Conservation (phyloP, 768 basidiomycete species). For the Suillus subaureus region DNA sequence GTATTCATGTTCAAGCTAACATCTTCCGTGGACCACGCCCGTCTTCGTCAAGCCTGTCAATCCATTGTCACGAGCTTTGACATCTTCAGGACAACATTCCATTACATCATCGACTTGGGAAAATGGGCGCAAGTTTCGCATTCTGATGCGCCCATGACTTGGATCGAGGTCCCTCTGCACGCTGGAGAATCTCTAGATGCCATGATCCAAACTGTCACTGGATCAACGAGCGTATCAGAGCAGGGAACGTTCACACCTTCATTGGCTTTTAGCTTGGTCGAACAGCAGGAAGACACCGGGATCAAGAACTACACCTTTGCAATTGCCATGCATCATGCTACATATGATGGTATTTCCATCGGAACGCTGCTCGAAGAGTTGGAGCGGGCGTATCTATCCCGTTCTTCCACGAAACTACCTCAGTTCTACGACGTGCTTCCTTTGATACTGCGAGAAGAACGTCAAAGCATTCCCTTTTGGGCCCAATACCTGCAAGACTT, state of each 20-base stretch:
- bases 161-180: slow-evolving; percentile 22
- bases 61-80: slow-evolving; percentile 32
- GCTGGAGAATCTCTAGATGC: slow-evolving; percentile 15
- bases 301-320: slow-evolving; percentile 31
- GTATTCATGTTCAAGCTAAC: slow-evolving; percentile 29
- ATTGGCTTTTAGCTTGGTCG: slow-evolving; percentile 4
- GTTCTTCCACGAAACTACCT: slow-evolving; percentile 7
- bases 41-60: slow-evolving; percentile 41
- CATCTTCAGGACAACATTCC: slow-evolving; percentile 51
- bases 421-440: slow-evolving; percentile 44
- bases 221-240: slow-evolving; percentile 18
- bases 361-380: slow-evolving; percentile 37
- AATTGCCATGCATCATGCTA: slow-evolving; percentile 48
- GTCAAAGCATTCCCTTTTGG: slow-evolving; percentile 43
- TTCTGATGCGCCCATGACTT: slow-evolving; percentile 23
- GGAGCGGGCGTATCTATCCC: slow-evolving; percentile 32
- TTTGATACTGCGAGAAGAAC: slow-evolving; percentile 40
- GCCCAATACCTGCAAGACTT: slow-evolving; percentile 27
- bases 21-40: slow-evolving; percentile 24
- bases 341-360: slow-evolving; percentile 50
- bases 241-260: slow-evolving; percentile 33
- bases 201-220: slow-evolving; percentile 16
- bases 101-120: slow-evolving; percentile 40
- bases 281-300: background rate
- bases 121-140: slow-evolving; percentile 34